A percentile compares a stretch with the other conserved stretches of the same genome.
phyloP scores from a whole-genome alignment of 164 flowering plant species.

The Pachysandra terminalis region DNA sequence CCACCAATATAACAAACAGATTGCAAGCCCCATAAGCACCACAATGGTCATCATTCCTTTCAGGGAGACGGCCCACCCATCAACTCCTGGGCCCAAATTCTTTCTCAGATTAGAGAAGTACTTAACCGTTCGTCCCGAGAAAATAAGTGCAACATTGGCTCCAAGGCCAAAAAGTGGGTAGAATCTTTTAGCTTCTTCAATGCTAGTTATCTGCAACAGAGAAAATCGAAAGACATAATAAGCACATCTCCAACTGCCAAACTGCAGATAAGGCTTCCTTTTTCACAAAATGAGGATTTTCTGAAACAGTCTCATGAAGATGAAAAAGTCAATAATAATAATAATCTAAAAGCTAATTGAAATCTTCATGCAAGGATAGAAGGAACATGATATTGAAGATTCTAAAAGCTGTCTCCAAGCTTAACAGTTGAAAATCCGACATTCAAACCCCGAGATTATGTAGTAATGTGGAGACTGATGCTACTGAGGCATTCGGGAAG shows the following conservation, averaged over 20 bases:
- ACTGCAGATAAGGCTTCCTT: neutral
- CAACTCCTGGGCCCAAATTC: constrained; percentile 89
- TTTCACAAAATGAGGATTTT: neutral
- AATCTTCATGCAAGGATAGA: neutral
- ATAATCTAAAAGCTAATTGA: too few relatives aligned
- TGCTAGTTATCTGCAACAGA: constrained; percentile 78
- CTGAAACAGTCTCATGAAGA: neutral
- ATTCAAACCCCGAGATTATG: too few relatives aligned
- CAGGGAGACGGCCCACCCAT: constrained; percentile 96
- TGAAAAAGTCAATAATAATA: too few relatives aligned
- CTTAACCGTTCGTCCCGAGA: constrained; percentile 98
- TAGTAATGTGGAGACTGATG: too few relatives aligned
- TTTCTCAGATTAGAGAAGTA: constrained; percentile 81
- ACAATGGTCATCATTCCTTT: constrained; percentile 97
- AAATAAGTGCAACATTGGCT: constrained; percentile 92
- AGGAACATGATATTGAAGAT: neutral
- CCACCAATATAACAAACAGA: constrained; percentile 88
- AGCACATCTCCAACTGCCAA: neutral
- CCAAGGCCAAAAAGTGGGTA: constrained; percentile 97
- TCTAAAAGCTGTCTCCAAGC: neutral
- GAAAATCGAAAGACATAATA: neutral
- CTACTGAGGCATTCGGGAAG: too few relatives aligned
- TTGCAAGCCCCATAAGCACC: constrained; percentile 72
- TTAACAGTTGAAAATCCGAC: neutral
- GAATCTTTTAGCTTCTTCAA: constrained; percentile 90